Base-by-base conservation (phyloP, 163 green algal genomes). In the Prototheca cutis region DNA sequence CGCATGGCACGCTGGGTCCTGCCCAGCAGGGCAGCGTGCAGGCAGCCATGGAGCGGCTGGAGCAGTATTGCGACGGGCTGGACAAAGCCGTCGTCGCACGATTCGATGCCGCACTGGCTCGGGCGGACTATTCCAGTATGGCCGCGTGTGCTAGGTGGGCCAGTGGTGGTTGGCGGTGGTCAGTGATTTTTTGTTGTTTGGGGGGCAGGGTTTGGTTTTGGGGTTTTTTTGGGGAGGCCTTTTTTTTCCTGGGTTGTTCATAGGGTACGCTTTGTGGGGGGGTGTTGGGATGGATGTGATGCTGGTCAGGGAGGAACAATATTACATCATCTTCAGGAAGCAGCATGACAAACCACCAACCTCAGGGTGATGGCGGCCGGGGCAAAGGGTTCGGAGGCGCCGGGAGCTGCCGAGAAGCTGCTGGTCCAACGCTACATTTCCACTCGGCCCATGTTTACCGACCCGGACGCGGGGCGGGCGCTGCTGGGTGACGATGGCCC, bases 351-450 rank as follows among this genome's bases (percentile, higher is more conserved):
- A n/a, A n/a, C n/a, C n/a, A n/a, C n/a, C n/a, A n/a, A 51, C 10
- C 42, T 51, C 49, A 53, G 49, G 13, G 13, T 18, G n/a, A 24
- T 40, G 27, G 53, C 31, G 29, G 53, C 6, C 32, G 33, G 4
- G 33, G 6, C 39, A 15, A n/a, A 24, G 18, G 19, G 19, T 5
- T 7, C 13, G 23, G 55, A 28, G 23, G 8, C 19, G 6, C 8
- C 29, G 30, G 31, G 15, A 19, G 39, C 34, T 13, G 33, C 28
- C 24, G 30, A 36, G 29, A 6, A 6, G 32, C 21, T 28, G 23
- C 53, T 79, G 40, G 65, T 83, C 54, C 69, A 87, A 66, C 68
- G 84, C 10, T 91, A 89, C 72, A 82, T 91, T 45, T 71, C 76
- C 27, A 77, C 75, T 18, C 65, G 79, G 32, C 68, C 74, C 21